phyloP scores from a whole-genome alignment of 345 rosid species.

The Rhizophora apiculata region DNA sequence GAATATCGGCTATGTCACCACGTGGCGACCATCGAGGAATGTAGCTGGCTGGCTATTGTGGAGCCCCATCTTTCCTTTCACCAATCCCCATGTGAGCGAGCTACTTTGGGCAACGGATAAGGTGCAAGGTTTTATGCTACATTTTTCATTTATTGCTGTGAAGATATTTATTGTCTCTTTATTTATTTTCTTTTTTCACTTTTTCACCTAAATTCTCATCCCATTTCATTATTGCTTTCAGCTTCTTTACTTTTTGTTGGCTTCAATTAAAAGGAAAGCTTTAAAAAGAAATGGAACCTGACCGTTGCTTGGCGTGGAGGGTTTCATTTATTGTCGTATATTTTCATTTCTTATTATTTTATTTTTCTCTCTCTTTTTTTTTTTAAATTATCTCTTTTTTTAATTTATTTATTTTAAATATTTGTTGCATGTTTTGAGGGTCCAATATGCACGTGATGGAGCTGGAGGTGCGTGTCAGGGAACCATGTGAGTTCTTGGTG shows the following conservation, averaged over 20 bases:
- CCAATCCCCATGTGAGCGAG: slow-evolving; percentile 16
- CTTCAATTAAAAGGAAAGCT: slow-evolving; percentile 49
- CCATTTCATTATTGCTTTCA: too few relatives aligned
- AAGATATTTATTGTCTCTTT: not conserved
- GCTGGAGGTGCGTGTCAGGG: slow-evolving; percentile 45
- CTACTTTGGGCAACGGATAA: slow-evolving; percentile 19
- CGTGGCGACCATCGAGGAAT: slow-evolving; percentile 29
- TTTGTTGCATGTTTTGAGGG: slow-evolving; percentile 26
- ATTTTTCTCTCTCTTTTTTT: not conserved
- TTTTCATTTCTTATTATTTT: not conserved
- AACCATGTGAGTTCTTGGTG: slow-evolving; percentile 41
- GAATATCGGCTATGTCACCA: slow-evolving; percentile 2
- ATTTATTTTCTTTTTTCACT: not conserved
- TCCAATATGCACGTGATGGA: slow-evolving; percentile 42
- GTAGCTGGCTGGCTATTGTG: slow-evolving; percentile 8
- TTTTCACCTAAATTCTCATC: not conserved
- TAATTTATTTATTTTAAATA: not conserved
- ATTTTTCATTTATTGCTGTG: slow-evolving; percentile 8
- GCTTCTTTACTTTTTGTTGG: slow-evolving; percentile 15
- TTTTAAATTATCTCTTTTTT: not conserved
- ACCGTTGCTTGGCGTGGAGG: slow-evolving; percentile 56
- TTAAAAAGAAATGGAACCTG: slow-evolving; percentile 35
- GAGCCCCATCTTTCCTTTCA: slow-evolving; percentile 7
- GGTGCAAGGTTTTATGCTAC: not conserved
- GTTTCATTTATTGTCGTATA: slow-evolving; percentile 16